phyloP scores from a whole-genome alignment of 257 asterid species.

The Ophiorrhiza pumila region DNA sequence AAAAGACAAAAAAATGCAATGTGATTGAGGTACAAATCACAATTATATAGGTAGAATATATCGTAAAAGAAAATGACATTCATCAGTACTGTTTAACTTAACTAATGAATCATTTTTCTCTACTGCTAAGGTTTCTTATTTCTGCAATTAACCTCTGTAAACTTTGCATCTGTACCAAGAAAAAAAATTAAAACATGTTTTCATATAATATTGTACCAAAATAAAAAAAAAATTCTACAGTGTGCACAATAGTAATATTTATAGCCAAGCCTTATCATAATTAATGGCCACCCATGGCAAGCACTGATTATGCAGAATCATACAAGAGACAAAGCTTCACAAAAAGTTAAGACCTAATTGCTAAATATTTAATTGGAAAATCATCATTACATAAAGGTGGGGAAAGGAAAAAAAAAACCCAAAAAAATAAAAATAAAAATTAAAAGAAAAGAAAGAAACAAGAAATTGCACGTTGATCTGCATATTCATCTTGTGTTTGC shows the following conservation, averaged over 20 bases:
- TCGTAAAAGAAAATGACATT: slow-evolving; percentile 5
- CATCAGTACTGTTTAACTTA: too few relatives aligned
- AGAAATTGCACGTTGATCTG: too few relatives aligned
- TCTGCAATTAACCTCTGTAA: too few relatives aligned
- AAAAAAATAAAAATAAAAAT: background rate
- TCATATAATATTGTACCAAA: background rate
- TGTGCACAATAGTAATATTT: slow-evolving; percentile 4
- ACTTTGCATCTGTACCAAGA: background rate
- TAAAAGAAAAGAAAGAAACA: too few relatives aligned
- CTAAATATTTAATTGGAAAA: slow-evolving; percentile 22
- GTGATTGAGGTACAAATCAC: slow-evolving; percentile 9
- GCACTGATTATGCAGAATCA: slow-evolving; percentile 66
- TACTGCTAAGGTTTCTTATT: too few relatives aligned
- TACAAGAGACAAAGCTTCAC: slow-evolving; percentile 43
- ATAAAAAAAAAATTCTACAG: background rate
- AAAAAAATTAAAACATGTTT: too few relatives aligned
- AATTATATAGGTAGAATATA: background rate
- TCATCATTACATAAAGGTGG: slow-evolving; percentile 3
- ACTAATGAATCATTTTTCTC: too few relatives aligned
- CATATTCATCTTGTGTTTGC: too few relatives aligned
- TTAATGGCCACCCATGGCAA: slow-evolving; percentile 25
- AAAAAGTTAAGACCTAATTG: slow-evolving; percentile 30
- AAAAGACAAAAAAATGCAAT: background rate
- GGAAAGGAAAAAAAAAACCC: background rate
- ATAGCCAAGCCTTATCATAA: slow-evolving; percentile 11